Base-by-base conservation (phyloP, 768 basidiomycete species). In the Naganishia antarctica region DNA sequence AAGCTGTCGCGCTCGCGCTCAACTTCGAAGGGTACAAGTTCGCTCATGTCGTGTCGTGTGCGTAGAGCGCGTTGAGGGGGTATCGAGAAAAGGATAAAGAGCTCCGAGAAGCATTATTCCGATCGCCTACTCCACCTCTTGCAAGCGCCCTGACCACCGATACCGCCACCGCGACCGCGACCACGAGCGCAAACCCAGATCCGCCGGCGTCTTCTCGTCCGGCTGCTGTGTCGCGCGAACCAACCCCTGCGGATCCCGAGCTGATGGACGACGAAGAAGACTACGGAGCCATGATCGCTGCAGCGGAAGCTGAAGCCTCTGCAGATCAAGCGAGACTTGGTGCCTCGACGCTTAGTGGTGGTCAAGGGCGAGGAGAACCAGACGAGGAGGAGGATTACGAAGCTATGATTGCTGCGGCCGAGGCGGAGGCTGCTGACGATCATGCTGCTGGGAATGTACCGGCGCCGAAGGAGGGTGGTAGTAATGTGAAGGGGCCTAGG, bases 1-100 rank as follows among this genome's bases (percentile, higher is more conserved):
- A 73, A 66, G 84, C 49, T 80, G 31, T 18, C 44, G 28, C 66
- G 46, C 60, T 37, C 57, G 23, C 29, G 12, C 5, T n/a, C n/a
- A n/a, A 34, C 25, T 28, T 18, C 32, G 13, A 29, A 9, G 11
- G 32, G 16, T 49, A 2, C 4, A 16, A 31, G 3, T 9, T 37
- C 16, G 7, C 31, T 34, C 43, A 34, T 50, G n/a, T n/a, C 41
- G 44, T n/a, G 60, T 29, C 15, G 28, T 15, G n/a, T 18, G 12
- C 21, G 46, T 32, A 64, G 63, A 64, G 26, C 46, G 40, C 57
- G n/a, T 23, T 58, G 43, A 64, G 46, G 37, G 32, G 57, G 63
- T 64, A 58, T 11, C 26, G 32, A 4, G 53, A 64, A 28, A 21
- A 41, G n/a, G 53, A 53, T 28, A 32, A 46, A 13, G 31, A 58